These are phyloP conservation scores for Panaeolus papilionaceus DNA, from an alignment of 768 basidiomycete species.

Conservation along the genomic window DNA sequence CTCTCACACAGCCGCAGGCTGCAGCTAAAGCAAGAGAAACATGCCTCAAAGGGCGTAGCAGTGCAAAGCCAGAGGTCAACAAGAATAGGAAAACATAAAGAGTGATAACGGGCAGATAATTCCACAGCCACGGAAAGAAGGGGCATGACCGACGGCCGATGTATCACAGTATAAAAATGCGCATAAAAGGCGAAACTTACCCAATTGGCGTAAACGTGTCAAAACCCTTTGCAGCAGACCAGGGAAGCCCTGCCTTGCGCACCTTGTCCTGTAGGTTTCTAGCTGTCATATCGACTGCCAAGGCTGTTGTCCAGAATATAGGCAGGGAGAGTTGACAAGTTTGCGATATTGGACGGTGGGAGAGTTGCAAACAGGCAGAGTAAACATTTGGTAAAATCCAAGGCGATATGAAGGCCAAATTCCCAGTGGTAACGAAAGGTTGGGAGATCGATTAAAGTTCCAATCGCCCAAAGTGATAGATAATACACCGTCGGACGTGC, in stretches of 20 bases:
- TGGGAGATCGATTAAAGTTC: conserved; percentile 2
- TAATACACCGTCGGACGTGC: conserved; percentile 1
- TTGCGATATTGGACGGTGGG: neutral
- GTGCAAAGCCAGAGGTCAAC: conserved; percentile 4
- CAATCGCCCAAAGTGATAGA: neutral
- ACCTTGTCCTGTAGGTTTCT: conserved; percentile 94
- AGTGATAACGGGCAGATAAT: neutral
- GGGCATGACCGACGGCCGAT: conserved; percentile 5
- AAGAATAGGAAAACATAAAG: conserved; percentile 8
- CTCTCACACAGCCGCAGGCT: conserved; percentile 14
- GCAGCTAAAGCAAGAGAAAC: neutral
- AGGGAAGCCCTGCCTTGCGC: conserved; percentile 94
- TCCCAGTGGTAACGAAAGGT: conserved; percentile 6
- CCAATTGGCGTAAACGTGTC: conserved; percentile 96
- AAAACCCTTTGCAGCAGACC: conserved; percentile 97
- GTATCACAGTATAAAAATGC: conserved; percentile 8
- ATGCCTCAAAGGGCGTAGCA: neutral
- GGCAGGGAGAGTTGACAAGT: conserved; percentile 3
- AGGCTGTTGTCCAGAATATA: conserved; percentile 53
- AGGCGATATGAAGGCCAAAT: conserved; percentile 5
- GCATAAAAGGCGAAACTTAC: conserved; percentile 44
- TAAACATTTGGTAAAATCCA: neutral
- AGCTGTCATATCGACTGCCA: conserved; percentile 96
- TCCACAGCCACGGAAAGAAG: conserved; percentile 17
- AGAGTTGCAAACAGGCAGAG: neutral